Evolutionary conservation across 306 rosid species (phyloP), one percentile per base, ranked within the genome.

Genomic region (Lathyrus sativus): DNA sequence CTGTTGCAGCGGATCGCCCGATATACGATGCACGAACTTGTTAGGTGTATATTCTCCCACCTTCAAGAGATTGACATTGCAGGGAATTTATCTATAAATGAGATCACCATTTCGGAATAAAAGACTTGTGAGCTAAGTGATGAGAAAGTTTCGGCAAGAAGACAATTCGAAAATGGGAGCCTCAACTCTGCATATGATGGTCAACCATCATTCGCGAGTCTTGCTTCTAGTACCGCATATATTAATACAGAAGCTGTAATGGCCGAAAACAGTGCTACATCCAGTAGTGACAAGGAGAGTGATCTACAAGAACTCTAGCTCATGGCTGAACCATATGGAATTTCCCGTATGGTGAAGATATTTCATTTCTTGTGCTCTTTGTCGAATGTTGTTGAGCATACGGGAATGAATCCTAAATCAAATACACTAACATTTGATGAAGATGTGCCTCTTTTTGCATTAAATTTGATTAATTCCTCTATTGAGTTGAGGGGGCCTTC

Each of bases 241-340:
- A 91, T 73, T 67, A 70, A 65, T 69, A 81, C 78, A 72, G 68
- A 79, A 66, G 75, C 87, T 74, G 81, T 73, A 75, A 63, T 79
- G 68, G 85, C 82, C 12, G 95, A 88, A 74, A 88, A 79, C 78
- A 58, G 71, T 29, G 62, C 81, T 4, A 76, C 81, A 74, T 72
- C 81, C 66, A 70, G 79, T 66, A 75, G 68, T 12, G 88, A 79
- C 68, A 88, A 84, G 85, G 93, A 86, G 22, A 45, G 83, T 44
- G 88, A 70, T 62, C 79, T 85, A 19, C 82, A 74, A 76, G 96
- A 88, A 68, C 43, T 76, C 70, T 93, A 86, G 79, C 85, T 83
- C 28, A 88, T 87, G 95, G 84, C 89, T 56, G 98, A 85, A 75
- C 99, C 97, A 9, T 93, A 84, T 43, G 99, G 99, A 63, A 95